Evolutionary conservation across 2,329 filamentous ascomycete genomes (phyloP), one percentile per base, ranked within the genome.

Genomic region (Penicillium sp.): DNA sequence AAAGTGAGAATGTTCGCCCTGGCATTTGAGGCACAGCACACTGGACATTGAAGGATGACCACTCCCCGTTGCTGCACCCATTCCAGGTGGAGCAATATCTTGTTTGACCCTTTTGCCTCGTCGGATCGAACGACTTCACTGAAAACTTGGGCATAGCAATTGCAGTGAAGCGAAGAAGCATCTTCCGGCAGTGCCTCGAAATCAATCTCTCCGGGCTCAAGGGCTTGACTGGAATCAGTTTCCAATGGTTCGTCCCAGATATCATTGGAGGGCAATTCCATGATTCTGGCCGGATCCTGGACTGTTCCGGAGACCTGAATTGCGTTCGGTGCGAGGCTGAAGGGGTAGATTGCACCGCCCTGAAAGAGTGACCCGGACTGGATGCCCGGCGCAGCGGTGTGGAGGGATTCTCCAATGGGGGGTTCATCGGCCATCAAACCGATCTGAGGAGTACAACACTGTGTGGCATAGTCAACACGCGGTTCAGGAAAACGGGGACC

Each of bases 1-100:
- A 72, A 49, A 60, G 71, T 73, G 15, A 74, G 64, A 27, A 72
- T 57, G 13, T 70, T 67, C 6, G 62, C 57, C 43, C 66, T 61
- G 4, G 61, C 60, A 15, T 64, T 55, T 13, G 65, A 65, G 29
- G 51, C 63, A 7, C 61, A 67, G 52, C 71, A 73, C 12, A 64
- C 38, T 25, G 49, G 55, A 52, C 72, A 74, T 39, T 68, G 66
- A 13, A 74, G 58, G 19, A 73, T 68, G 2, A 62, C 65, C 23
- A 73, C 67, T 6, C 67, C 64, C 33, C 70, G 62, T 9, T 68
- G 58, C 42, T 72, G 60, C 13, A 73, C 45, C 8, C 66, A 57
- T n/a, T 65, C 65, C 19, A 72, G 71, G 19, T 62, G 68, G 6
- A 57, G 62, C 13, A 73, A 38, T 13, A 70, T 62, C 0, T 1